These are phyloP conservation scores for Globisporangium acanthophoron DNA, from an alignment of 352 stramenopile genomes.

Conservation along the genomic window DNA sequence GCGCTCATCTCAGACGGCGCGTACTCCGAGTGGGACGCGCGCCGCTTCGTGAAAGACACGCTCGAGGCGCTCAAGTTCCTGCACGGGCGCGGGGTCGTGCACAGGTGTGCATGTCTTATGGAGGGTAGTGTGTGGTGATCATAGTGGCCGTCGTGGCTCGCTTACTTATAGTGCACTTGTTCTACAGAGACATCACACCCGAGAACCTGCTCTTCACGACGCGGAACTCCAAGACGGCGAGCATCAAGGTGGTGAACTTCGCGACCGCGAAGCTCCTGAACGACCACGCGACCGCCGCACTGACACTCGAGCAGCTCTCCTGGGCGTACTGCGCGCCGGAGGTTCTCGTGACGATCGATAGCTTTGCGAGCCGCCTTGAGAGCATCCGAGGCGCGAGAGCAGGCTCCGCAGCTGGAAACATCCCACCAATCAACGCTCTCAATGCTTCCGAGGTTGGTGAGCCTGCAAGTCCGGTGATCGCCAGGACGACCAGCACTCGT, in stretches of 20 bases:
- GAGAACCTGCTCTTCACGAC: constrained; percentile 84
- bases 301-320: constrained; percentile 28
- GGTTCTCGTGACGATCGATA: constrained; percentile 30
- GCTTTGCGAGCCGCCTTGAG: constrained; percentile 11
- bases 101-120: constrained; percentile 26
- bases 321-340: constrained; percentile 67
- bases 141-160: too few species aligned
- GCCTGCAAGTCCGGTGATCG: neutral
- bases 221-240: constrained; percentile 49
- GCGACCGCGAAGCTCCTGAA: constrained; percentile 61
- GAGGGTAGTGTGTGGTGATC: neutral
- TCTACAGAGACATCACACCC: constrained; percentile 64
- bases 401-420: constrained; percentile 1
- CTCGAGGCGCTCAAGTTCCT: constrained; percentile 56
- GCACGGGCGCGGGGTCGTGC: constrained; percentile 63
- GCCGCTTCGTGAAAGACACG: constrained; percentile 39
- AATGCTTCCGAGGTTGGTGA: neutral
- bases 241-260: constrained; percentile 85
- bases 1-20: constrained; percentile 62
- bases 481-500: neutral
- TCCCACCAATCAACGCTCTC: too few species aligned
- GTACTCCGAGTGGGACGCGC: constrained; percentile 72
- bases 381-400: constrained; percentile 7
- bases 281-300: constrained; percentile 6
- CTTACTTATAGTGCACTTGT: neutral